Evolutionary conservation across 257 asterid species (phyloP).

Genomic region (Solanum microdontum): DNA sequence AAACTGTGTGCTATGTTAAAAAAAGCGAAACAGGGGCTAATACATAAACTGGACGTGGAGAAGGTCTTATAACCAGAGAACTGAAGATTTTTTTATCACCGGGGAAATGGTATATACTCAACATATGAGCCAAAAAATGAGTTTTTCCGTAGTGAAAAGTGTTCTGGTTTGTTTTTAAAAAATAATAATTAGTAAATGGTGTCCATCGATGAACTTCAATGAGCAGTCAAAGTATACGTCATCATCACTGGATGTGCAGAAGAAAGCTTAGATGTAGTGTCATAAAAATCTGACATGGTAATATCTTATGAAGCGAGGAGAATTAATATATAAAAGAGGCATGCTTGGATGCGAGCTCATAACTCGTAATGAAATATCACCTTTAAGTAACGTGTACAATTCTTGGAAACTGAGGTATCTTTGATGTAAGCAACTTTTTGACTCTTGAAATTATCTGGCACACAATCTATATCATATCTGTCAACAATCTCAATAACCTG

Average conservation of each 20-base stretch:
- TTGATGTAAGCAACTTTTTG: conserved; percentile 48
- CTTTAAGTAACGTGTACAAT: conserved; percentile 48
- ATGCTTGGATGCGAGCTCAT: background rate
- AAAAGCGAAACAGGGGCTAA: background rate
- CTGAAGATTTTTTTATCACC: background rate
- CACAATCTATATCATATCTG: conserved; percentile 59
- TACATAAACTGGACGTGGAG: background rate
- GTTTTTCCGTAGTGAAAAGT: background rate
- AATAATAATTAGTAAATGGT: background rate
- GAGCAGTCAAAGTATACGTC: background rate
- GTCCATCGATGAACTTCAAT: background rate
- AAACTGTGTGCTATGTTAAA: background rate
- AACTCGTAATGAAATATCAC: conserved; percentile 11
- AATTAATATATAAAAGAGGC: background rate
- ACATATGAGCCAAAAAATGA: background rate
- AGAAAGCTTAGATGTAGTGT: background rate
- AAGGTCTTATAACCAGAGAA: background rate
- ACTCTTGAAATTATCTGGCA: conserved; percentile 38
- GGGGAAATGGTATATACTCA: background rate
- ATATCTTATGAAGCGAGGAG: background rate
- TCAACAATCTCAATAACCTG: conserved; percentile 67
- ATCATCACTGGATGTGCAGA: background rate
- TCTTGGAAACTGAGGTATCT: conserved; percentile 48
- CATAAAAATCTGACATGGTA: background rate
- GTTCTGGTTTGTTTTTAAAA: background rate